phyloP scores from a whole-genome alignment of 2,329 filamentous ascomycete genomes.

The Leptographium galeiforme region DNA sequence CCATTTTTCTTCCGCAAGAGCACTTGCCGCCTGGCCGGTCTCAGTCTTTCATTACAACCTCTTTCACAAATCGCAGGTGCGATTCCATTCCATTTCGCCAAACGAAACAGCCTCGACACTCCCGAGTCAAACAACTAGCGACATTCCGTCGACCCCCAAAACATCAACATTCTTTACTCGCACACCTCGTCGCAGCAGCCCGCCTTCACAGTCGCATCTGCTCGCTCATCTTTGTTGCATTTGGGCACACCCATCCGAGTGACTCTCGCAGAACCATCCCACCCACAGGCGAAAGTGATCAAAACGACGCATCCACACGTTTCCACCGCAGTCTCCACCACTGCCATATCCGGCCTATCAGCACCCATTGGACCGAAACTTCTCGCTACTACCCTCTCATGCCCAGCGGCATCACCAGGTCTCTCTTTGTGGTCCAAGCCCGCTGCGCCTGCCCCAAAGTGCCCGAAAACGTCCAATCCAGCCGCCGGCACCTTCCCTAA shows the following conservation, averaged over 20 bases:
- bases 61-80: constrained; percentile 3
- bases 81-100: not conserved
- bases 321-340: not conserved
- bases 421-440: not conserved
- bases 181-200: too few relatives aligned
- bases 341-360: not conserved
- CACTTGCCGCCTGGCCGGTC: not conserved
- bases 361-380: not conserved
- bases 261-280: too few relatives aligned
- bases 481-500: constrained; percentile 12
- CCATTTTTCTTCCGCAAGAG: not conserved
- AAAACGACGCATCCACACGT: not conserved
- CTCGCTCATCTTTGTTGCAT: too few relatives aligned
- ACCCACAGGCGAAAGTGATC: not conserved
- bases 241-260: too few relatives aligned
- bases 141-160: too few relatives aligned
- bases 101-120: not conserved
- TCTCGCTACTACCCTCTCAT: not conserved
- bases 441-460: constrained; percentile 1
- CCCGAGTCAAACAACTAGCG: not conserved
- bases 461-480: constrained; percentile 3
- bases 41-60: not conserved
- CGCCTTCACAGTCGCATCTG: too few relatives aligned
- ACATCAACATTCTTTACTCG: too few relatives aligned
- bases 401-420: constrained; percentile 3